Percentiles rank a stretch among this genome's conserved stretches.
These are phyloP conservation scores for Penicillium freii DNA, from an alignment of 2,329 filamentous ascomycete genomes.

Conservation along the genomic window DNA sequence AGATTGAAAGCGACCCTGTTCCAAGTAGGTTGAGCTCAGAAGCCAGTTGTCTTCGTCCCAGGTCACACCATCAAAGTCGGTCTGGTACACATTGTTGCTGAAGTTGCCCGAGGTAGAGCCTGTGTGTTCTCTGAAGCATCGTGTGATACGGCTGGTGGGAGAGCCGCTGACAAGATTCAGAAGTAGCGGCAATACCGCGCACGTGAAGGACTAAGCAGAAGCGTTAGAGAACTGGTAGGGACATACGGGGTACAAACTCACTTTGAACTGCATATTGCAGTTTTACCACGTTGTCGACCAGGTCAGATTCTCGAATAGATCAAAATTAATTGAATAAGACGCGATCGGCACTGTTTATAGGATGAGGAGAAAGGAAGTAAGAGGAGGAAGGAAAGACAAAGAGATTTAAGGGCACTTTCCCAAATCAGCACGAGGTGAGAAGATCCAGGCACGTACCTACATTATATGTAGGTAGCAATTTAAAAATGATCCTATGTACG, in stretches of 20 bases:
- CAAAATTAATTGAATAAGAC: neutral
- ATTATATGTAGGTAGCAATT: neutral
- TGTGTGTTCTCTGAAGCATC: constrained; percentile 21
- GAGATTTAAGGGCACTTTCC: constrained; percentile 1
- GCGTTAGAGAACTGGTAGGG: constrained; percentile 1
- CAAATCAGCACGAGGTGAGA: neutral
- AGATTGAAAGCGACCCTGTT: constrained; percentile 60
- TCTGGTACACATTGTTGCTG: constrained; percentile 43
- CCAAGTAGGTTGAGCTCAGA: constrained; percentile 53
- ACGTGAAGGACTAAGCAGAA: constrained; percentile 4
- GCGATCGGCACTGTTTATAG: neutral
- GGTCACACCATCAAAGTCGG: constrained; percentile 52
- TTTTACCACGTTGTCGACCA: constrained; percentile 1
- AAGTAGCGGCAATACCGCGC: constrained; percentile 18
- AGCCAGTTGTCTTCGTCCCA: constrained; percentile 61
- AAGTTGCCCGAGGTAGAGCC: constrained; percentile 10
- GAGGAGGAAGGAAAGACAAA: neutral
- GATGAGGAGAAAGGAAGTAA: neutral
- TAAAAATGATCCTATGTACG: constrained; percentile 3
- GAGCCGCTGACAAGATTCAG: constrained; percentile 12
- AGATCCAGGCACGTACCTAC: constrained; percentile 15
- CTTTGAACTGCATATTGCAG: constrained; percentile 22
- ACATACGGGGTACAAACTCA: neutral
- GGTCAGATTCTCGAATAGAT: neutral
- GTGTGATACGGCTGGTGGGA: constrained; percentile 19